A percentile compares a stretch with the other conserved stretches of the same genome.
Evolutionary conservation across 2,329 filamentous ascomycete genomes (phyloP).

Genomic region (Colletotrichum falcatum): DNA sequence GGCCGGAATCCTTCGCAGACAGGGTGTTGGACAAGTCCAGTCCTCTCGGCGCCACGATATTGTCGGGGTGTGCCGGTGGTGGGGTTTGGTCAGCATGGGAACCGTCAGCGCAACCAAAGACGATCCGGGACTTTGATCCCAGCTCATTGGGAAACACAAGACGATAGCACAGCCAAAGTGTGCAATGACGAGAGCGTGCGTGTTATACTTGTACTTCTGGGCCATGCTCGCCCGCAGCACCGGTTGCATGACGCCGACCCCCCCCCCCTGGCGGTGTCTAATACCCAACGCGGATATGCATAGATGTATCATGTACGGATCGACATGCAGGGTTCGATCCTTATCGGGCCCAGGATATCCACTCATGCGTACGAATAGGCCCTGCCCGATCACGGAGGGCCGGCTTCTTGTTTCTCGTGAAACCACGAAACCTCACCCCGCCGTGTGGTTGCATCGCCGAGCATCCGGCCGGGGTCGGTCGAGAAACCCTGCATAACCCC

Average conservation of each 20-base stretch:
- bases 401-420: conserved; percentile 12
- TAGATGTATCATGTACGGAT: too few relatives aligned
- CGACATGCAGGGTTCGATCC: background rate
- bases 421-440: conserved; percentile 4
- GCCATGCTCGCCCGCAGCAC: background rate
- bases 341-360: background rate
- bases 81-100: background rate
- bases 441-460: conserved; percentile 30
- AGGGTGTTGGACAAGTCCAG: background rate
- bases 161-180: too few relatives aligned
- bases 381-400: conserved; percentile 31
- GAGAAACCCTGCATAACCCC: conserved; percentile 27
- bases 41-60: background rate
- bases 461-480: conserved; percentile 31
- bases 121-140: background rate
- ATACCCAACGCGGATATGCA: too few relatives aligned
- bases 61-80: background rate
- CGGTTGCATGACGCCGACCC: background rate
- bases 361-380: background rate
- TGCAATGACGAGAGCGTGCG: background rate
- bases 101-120: background rate
- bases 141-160: background rate
- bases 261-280: too few relatives aligned
- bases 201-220: background rate
- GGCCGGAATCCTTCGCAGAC: background rate